Conservation (phyloP, 345 rosid genomes). For the Crucihimalaya himalaica region DNA sequence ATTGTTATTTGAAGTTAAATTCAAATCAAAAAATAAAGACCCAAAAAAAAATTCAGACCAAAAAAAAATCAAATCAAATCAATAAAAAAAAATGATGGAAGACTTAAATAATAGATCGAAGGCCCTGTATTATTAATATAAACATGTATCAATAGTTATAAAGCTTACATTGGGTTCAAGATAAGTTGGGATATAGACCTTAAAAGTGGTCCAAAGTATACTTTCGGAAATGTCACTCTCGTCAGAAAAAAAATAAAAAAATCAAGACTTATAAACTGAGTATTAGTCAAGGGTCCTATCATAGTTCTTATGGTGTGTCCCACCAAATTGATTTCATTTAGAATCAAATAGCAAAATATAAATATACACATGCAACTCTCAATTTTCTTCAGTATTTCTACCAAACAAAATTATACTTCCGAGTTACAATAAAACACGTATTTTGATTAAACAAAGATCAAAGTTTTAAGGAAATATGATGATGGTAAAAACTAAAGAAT, state of each 20-base stretch:
- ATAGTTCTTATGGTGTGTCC: constrained; percentile 34
- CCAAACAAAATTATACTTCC: not conserved
- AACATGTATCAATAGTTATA: not conserved
- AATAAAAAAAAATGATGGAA: not conserved
- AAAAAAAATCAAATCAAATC: too few species aligned
- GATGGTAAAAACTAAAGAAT: not conserved
- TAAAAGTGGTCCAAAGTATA: constrained; percentile 47
- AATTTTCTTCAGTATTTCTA: not conserved
- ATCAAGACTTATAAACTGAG: constrained; percentile 25
- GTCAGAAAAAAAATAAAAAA: constrained; percentile 15
- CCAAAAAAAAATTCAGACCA: too few species aligned
- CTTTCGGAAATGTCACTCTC: constrained; percentile 44
- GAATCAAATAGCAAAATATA: constrained; percentile 5
- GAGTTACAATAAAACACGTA: not conserved
- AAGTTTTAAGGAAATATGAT: not conserved
- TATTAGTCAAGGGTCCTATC: constrained; percentile 45
- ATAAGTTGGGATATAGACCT: constrained; percentile 43
- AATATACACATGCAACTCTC: constrained; percentile 33
- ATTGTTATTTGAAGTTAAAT: too few species aligned
- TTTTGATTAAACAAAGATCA: not conserved
- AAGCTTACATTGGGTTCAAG: constrained; percentile 27
- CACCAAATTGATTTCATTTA: constrained; percentile 39
- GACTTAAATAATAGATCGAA: not conserved
- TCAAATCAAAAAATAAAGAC: too few species aligned
- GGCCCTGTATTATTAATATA: not conserved